phyloP scores from a whole-genome alignment of 2,329 filamentous ascomycete genomes.

The Talaromyces sp. region DNA sequence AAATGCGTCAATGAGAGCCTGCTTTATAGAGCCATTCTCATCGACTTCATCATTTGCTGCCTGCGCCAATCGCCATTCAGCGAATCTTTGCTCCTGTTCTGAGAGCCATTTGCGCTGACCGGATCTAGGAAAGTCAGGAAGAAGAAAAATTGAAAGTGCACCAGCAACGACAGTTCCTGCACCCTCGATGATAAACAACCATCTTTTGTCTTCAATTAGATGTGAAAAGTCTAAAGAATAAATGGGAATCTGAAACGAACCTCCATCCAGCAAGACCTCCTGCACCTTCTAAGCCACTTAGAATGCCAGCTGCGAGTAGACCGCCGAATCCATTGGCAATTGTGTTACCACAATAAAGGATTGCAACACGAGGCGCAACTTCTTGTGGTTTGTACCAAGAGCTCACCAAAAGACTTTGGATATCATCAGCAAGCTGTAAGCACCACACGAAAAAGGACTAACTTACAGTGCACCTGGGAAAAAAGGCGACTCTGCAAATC shows the following conservation, averaged over 20 bases:
- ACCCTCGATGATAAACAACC: constrained; percentile 47
- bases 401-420: constrained; percentile 26
- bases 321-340: constrained; percentile 46
- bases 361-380: constrained; percentile 47
- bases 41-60: constrained; percentile 24
- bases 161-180: constrained; percentile 39
- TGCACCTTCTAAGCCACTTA: constrained; percentile 39
- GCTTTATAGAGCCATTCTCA: constrained; percentile 20
- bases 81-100: constrained; percentile 23
- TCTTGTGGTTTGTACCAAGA: constrained; percentile 71
- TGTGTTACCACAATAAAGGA: constrained; percentile 48
- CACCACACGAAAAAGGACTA: no score
- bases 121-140: constrained; percentile 32
- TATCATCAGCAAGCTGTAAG: neutral
- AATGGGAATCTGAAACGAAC: neutral
- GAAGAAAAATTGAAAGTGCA: constrained; percentile 35
- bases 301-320: constrained; percentile 33
- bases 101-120: constrained; percentile 25
- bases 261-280: constrained; percentile 46
- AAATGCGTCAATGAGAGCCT: constrained; percentile 19
- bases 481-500: constrained; percentile 64
- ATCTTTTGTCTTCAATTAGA: constrained; percentile 1
- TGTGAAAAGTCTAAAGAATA: neutral
- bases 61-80: constrained; percentile 23
- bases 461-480: constrained; percentile 43